phyloP scores from a whole-genome alignment of 2,329 filamentous ascomycete genomes.

The Dactylellina leptospora region DNA sequence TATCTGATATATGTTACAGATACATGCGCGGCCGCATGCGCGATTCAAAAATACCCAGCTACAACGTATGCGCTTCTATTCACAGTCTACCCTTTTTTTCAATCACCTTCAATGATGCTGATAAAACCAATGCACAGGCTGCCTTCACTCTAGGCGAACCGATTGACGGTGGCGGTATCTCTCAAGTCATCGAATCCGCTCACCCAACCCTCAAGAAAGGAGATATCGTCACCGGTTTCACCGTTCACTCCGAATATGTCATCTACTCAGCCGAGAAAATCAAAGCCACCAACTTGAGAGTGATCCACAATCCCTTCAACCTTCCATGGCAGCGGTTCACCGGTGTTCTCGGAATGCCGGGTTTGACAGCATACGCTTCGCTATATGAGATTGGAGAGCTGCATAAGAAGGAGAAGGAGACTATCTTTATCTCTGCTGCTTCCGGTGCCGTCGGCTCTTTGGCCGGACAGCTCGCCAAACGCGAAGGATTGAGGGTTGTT shows the following conservation, averaged over 20 bases:
- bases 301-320: constrained; percentile 74
- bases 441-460: constrained; percentile 83
- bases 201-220: constrained; percentile 71
- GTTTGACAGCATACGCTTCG: constrained; percentile 75
- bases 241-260: constrained; percentile 76
- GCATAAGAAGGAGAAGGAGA: constrained; percentile 72
- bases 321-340: constrained; percentile 75
- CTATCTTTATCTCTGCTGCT: constrained; percentile 82
- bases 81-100: too few relatives aligned
- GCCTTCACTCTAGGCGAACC: constrained; percentile 71
- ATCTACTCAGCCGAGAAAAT: constrained; percentile 65
- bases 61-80: constrained; percentile 61
- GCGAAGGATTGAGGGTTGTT: constrained; percentile 79
- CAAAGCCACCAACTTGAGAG: constrained; percentile 61
- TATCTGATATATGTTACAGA: constrained; percentile 17
- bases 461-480: constrained; percentile 84
- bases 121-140: constrained; percentile 58
- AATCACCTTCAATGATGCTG: too few relatives aligned
- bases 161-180: constrained; percentile 71
- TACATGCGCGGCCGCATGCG: constrained; percentile 86
- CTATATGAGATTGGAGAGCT: constrained; percentile 79
- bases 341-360: constrained; percentile 80
- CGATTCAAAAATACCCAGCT: constrained; percentile 71
- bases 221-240: constrained; percentile 69
- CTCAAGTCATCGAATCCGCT: constrained; percentile 76